Conservation (phyloP, 495 filamentous ascomycete genomes). For the Penicilliopsis zonata region DNA sequence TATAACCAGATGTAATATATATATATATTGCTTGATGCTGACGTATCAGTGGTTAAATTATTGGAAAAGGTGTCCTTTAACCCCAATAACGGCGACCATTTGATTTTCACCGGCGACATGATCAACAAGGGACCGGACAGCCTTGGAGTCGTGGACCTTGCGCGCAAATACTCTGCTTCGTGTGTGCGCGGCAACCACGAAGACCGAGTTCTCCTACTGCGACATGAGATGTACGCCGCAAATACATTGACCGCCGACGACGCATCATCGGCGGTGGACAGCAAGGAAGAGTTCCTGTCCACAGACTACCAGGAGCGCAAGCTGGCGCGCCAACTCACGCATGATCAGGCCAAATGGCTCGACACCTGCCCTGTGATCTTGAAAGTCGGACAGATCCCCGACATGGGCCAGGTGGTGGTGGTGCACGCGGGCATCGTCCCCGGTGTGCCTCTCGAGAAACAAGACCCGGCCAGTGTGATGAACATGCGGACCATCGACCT, state of each 20-base stretch:
- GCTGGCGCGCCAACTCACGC: constrained; percentile 38
- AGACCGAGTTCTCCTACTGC: constrained; percentile 55
- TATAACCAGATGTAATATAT: constrained; percentile 4
- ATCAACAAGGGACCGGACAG: constrained; percentile 85
- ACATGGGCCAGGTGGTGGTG: constrained; percentile 50
- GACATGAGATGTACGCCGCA: constrained; percentile 25
- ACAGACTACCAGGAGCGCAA: constrained; percentile 23
- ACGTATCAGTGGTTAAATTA: constrained; percentile 44
- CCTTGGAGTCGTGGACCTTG: constrained; percentile 61
- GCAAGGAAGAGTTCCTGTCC: constrained; percentile 7
- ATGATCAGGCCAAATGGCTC: constrained; percentile 61
- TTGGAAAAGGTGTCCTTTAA: constrained; percentile 58
- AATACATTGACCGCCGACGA: constrained; percentile 9
- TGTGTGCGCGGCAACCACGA: constrained; percentile 92
- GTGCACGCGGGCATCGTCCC: constrained; percentile 82
- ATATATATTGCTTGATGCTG: constrained; percentile 1
- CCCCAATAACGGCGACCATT: constrained; percentile 47
- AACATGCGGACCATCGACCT: constrained; percentile 75
- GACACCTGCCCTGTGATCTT: constrained; percentile 63
- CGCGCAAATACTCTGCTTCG: constrained; percentile 54
- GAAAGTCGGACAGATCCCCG: constrained; percentile 44
- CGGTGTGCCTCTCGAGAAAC: constrained; percentile 52
- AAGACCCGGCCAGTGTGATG: constrained; percentile 77
- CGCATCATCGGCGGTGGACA: constrained; percentile 4
- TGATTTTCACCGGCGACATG: constrained; percentile 75